These are phyloP conservation scores for Entonaema liquescens DNA, from an alignment of 495 filamentous ascomycete genomes.

Conservation along the genomic window DNA sequence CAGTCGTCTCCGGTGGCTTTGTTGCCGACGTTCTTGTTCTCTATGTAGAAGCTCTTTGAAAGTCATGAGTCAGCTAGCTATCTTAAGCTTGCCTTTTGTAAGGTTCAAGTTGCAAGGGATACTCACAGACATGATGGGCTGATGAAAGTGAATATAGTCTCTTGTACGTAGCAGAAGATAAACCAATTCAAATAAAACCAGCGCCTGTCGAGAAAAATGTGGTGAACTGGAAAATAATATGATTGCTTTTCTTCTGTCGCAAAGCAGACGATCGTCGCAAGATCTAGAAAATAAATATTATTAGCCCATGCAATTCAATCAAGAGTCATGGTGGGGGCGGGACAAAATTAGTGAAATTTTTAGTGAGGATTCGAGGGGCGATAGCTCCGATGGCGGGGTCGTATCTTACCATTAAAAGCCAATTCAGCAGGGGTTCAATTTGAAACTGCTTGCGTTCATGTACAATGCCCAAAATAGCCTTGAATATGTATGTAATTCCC, in stretches of 20 bases:
- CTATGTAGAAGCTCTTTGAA: constrained; percentile 77
- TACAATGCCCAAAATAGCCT: not conserved
- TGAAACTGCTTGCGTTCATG: not conserved
- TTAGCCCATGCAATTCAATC: constrained; percentile 17
- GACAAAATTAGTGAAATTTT: constrained; percentile 28
- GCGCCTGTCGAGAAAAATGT: not conserved
- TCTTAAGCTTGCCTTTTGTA: not conserved
- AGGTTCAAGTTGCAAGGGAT: not conserved
- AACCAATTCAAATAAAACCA: not conserved
- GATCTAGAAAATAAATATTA: constrained; percentile 24
- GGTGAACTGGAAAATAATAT: not conserved
- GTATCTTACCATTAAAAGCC: not conserved
- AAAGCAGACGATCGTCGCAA: constrained; percentile 18
- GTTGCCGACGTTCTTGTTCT: constrained; percentile 90
- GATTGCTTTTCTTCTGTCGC: constrained; percentile 19
- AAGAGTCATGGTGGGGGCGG: constrained; percentile 38
- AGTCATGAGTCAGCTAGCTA: constrained; percentile 24
- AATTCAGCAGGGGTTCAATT: not conserved
- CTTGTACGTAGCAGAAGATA: not conserved
- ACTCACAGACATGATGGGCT: constrained; percentile 47
- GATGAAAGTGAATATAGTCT: not conserved
- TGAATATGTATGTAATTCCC: no score
- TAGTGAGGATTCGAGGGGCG: constrained; percentile 13
- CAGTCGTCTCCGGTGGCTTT: constrained; percentile 84
- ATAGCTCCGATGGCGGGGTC: constrained; percentile 31